Evolutionary conservation across 2,329 filamentous ascomycete genomes (phyloP), one percentile per base, ranked within the genome.

Genomic region (Dendryphion nanum): DNA sequence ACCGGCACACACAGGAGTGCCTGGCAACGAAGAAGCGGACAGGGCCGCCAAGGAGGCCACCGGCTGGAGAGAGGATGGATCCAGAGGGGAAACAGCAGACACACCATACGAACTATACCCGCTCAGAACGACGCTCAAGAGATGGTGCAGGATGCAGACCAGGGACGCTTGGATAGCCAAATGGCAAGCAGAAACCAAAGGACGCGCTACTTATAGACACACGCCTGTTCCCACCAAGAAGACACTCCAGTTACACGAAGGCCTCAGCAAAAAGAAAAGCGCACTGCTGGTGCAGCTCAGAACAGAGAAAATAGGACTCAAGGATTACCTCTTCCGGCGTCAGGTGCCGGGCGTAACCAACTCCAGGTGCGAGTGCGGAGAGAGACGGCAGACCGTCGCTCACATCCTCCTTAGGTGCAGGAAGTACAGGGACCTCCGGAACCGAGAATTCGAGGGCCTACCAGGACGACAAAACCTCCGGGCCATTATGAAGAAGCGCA

Each of bases 1-100:
- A 34, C 41, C 30, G 23, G 30, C 30, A 8, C 30, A 33, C 18
- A 20, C 24, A 8, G 32, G 18, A 34, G 39, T 42, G 17, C 35
- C 34, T 13, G 37, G 41, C 26, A 41, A 40, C 30, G 37, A 44
- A 34, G 38, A 30, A 12, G 34, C 30, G 3, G 37, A 44, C 37
- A 41, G 13, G 20, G 42, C 49, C 23, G 38, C 41, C 19, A 48
- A 56, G 39, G 41, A 51, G 37, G 50, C 47, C 19, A 47, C 46
- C 5, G 42, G 41, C 31, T 40, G 41, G 37, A 53, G 51, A 35
- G 30, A 43, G 26, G 31, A 47, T 32, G 24, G 37, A 16, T 24
- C 35, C 30, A 40, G 20, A 33, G 19, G 35, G 24, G 29, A 21
- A 33, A 35, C 23, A 30, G 43, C 41, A 42, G 46, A 50, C 33